Percentiles rank a stretch among this genome's conserved stretches.
Conservation (phyloP, 495 filamentous ascomycete species). For the Podospora pseudopauciseta region DNA sequence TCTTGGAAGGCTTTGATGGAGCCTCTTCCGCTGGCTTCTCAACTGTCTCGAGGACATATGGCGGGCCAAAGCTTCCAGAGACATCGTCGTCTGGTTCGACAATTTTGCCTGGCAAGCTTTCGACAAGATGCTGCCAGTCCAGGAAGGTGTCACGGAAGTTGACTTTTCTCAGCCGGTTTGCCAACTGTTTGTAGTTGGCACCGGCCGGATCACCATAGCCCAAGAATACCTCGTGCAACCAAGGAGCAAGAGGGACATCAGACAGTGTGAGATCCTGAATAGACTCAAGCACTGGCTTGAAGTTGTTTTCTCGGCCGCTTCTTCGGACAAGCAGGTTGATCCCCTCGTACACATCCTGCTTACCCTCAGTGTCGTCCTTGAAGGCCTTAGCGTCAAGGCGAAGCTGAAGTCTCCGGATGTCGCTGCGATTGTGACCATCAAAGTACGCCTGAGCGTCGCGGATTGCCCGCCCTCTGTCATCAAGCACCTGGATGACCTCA, state of each 20-base stretch:
- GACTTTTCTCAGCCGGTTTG: conserved; percentile 70
- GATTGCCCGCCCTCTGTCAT: conserved; percentile 78
- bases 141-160: conserved; percentile 94
- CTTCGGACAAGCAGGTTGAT: conserved; percentile 87
- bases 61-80: conserved; percentile 73
- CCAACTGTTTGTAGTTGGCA: conserved; percentile 78
- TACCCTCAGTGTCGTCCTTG: conserved; percentile 74
- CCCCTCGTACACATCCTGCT: conserved; percentile 73
- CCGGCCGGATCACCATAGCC: conserved; percentile 90
- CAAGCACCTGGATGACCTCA: conserved; percentile 80
- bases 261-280: conserved; percentile 83
- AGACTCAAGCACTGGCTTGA: conserved; percentile 88
- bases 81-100: conserved; percentile 71
- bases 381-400: conserved; percentile 78
- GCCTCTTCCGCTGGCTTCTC: conserved; percentile 46
- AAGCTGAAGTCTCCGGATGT: conserved; percentile 67
- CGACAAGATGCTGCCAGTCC: conserved; percentile 90
- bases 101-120: conserved; percentile 78
- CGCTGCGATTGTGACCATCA: conserved; percentile 42
- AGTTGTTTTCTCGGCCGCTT: conserved; percentile 91
- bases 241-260: conserved; percentile 79
- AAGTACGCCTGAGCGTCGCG: conserved; percentile 53
- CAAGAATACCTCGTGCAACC: conserved; percentile 95
- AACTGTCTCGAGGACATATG: conserved; percentile 72
- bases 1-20: conserved; percentile 60